These are phyloP conservation scores for Vaccinium myrtillus DNA, from an alignment of 148 eudicot genomes.

Conservation along the genomic window DNA sequence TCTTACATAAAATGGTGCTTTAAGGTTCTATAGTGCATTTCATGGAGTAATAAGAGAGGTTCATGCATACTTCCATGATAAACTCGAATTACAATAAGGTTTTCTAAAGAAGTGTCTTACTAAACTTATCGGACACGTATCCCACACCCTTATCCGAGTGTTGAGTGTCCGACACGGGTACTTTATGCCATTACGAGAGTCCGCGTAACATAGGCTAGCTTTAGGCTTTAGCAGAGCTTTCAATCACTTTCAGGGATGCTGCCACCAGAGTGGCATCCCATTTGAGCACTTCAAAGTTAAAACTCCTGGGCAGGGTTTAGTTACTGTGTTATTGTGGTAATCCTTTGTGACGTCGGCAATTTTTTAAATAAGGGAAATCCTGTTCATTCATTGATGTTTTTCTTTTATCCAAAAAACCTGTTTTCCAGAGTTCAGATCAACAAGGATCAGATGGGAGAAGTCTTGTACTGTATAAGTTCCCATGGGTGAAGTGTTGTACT, in stretches of 20 bases:
- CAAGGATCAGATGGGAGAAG: not conserved
- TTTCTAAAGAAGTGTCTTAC: no score
- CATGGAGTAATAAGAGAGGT: no score
- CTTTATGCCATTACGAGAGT: no score
- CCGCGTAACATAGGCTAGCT: no score
- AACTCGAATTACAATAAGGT: no score
- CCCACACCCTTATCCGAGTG: no score
- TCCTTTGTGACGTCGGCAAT: not conserved
- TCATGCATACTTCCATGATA: no score
- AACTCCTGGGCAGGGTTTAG: not conserved
- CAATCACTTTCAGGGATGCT: not conserved
- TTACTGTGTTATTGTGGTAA: not conserved
- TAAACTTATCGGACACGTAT: no score
- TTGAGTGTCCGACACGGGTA: no score
- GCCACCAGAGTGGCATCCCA: not conserved
- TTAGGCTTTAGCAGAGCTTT: not conserved
- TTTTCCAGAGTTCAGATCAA: not conserved
- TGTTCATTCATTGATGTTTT: not conserved
- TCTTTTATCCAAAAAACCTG: not conserved
- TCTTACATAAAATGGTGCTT: no score
- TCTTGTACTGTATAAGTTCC: not conserved
- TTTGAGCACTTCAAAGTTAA: not conserved
- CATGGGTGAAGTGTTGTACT: not conserved
- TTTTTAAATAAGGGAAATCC: not conserved
- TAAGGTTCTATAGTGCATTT: no score